Percentiles rank a stretch among this genome's conserved stretches.
phyloP scores from a whole-genome alignment of 2,329 filamentous ascomycete species.

The Elsinoe necatrix region DNA sequence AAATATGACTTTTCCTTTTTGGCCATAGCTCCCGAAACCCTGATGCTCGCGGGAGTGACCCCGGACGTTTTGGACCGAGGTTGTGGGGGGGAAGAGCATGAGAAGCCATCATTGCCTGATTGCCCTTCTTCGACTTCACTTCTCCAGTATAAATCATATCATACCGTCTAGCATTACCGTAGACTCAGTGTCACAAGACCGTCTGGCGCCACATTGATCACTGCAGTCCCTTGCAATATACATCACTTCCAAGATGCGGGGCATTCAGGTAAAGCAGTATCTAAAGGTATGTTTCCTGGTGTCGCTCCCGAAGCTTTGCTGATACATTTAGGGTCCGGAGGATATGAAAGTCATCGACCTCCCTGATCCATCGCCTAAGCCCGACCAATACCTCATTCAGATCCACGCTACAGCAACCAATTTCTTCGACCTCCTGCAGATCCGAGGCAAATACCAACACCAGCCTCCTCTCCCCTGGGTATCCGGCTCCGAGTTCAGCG shows the following conservation, averaged over 20 bases:
- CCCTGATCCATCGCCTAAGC: constrained; percentile 61
- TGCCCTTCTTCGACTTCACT: neutral
- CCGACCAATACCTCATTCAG: constrained; percentile 74
- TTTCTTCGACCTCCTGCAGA: constrained; percentile 95
- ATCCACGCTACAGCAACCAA: constrained; percentile 85
- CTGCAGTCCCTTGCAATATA: neutral
- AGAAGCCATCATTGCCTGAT: neutral
- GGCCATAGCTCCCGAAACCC: neutral
- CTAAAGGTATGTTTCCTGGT: constrained; percentile 35
- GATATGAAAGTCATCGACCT: constrained; percentile 69
- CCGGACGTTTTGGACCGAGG: neutral
- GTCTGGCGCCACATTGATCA: too few species aligned
- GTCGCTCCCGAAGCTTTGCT: neutral
- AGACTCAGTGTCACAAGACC: too few species aligned
- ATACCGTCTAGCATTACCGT: too few species aligned
- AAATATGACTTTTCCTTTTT: neutral
- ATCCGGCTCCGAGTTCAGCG: constrained; percentile 79
- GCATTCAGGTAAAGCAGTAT: constrained; percentile 65
- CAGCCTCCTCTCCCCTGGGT: constrained; percentile 86
- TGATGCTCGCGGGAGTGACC: neutral
- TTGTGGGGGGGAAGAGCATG: neutral
- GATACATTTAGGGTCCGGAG: constrained; percentile 56
- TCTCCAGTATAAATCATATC: neutral
- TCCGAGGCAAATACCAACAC: constrained; percentile 90
- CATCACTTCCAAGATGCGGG: constrained; percentile 52